A percentile compares a stretch with the other conserved stretches of the same genome.
Conservation (phyloP, 192 early-diverging fungal genomes). For the Coemansia sp. region DNA sequence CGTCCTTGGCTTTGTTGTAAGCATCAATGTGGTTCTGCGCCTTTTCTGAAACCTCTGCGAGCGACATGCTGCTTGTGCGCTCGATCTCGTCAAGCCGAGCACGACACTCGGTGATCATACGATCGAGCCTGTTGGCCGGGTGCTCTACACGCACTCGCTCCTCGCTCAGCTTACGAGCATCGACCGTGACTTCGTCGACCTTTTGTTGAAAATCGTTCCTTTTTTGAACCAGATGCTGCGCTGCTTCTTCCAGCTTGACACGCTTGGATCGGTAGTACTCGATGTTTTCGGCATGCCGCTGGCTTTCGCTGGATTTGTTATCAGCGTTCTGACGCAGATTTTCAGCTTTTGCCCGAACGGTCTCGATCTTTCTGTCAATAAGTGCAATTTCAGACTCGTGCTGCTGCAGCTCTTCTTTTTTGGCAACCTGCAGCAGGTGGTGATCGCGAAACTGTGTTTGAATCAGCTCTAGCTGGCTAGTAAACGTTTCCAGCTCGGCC, state of each 20-base stretch:
- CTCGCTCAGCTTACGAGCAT: conserved; percentile 59
- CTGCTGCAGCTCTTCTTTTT: conserved; percentile 42
- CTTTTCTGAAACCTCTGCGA: conserved; percentile 65
- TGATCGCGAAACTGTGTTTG: conserved; percentile 62
- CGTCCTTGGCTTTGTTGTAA: conserved; percentile 59
- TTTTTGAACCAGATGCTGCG: conserved; percentile 20
- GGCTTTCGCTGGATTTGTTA: conserved; percentile 24
- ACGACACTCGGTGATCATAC: conserved; percentile 58
- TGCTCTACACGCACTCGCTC: conserved; percentile 63
- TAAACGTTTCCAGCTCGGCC: conserved; percentile 53
- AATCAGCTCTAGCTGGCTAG: conserved; percentile 58
- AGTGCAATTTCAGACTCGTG: conserved; percentile 19
- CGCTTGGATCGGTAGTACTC: conserved; percentile 61
- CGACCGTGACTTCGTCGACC: conserved; percentile 49
- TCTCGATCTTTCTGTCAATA: conserved; percentile 38
- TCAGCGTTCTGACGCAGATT: conserved; percentile 39
- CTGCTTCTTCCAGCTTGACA: conserved; percentile 28
- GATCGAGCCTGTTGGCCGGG: conserved; percentile 57
- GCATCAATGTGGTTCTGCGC: conserved; percentile 49
- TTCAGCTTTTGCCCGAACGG: conserved; percentile 28
- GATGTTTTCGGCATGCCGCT: conserved; percentile 45
- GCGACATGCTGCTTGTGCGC: conserved; percentile 56
- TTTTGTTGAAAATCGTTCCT: conserved; percentile 26
- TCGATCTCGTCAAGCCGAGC: conserved; percentile 60
- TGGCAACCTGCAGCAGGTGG: conserved; percentile 45